Evolutionary conservation across 2,329 filamentous ascomycete genomes (phyloP), one percentile per base, ranked within the genome.

Genomic region (Monilinia fructicola): DNA sequence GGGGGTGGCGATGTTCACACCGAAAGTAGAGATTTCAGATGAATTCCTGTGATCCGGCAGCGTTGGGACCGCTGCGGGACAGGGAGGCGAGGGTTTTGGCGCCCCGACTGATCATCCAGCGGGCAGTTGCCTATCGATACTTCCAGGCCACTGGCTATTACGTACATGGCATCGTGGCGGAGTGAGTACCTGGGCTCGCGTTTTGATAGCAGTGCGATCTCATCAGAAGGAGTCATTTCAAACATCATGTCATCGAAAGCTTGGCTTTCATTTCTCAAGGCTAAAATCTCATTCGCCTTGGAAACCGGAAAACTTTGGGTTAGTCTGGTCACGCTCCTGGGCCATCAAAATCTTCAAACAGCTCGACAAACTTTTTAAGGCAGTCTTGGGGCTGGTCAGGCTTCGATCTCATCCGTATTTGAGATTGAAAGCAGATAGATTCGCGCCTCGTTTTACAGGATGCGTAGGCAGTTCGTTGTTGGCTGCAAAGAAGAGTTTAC

Each of bases 1-100:
- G 35, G 78, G 77, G 16, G 84, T 78, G 9, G 79, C 71, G 35
- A 84, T 76, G n/a, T 78, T 76, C 0, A 81, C 79, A 0, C 79
- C 80, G 0, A 71, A 67, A 1, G 69, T 65, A 23, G 44, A n/a
- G 14, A 73, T 52, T n/a, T 63, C 52, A 2, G 44, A 73, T 21
- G 2, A 73, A 65, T 28, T 64, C 35, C 50, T 67, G 23, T 12
- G 62, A 58, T 21, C 46, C n/a, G 28, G 58, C 53, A 9, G 26
- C 62, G 7, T 28, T 21, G 5, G 53, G 38, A 16, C 69, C 71
- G 14, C 63, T 68, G 16, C 76, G 68, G 14, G 76, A 78, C 4
- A 76, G 59, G 16, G 77, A 67, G 3, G 71, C 69, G 0, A 79
- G 61, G 38, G 74, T 58, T 42, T 65, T 67, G 0, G 74, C 75